Conservation (phyloP, 306 rosid species). For the Glycyrrhiza uralensis region DNA sequence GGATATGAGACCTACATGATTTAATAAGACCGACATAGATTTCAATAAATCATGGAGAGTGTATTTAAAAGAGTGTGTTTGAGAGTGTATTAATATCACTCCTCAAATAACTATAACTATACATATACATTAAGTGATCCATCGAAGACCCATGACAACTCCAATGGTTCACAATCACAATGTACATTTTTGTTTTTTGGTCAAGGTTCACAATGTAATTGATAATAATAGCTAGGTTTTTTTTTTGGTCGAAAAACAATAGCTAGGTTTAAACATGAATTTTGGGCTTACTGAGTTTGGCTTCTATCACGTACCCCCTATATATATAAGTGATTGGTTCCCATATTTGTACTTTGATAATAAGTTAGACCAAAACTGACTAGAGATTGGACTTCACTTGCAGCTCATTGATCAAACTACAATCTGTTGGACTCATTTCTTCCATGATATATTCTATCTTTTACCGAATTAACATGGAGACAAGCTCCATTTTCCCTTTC, state of each 20-base stretch:
- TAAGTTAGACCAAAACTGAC: conserved; percentile 7
- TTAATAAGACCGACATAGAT: too few species aligned
- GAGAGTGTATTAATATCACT: too few species aligned
- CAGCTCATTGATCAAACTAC: not conserved
- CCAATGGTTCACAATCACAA: not conserved
- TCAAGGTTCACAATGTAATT: not conserved
- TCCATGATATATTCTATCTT: not conserved
- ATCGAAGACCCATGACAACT: not conserved
- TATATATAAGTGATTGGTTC: conserved; percentile 3
- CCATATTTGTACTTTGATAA: not conserved
- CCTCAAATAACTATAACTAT: too few species aligned
- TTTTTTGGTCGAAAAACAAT: too few species aligned
- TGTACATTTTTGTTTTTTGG: too few species aligned
- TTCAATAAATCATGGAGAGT: too few species aligned
- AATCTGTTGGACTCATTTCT: not conserved
- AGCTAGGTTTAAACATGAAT: not conserved
- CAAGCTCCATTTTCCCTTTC: not conserved
- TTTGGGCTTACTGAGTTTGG: not conserved
- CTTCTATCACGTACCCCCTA: not conserved
- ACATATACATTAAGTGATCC: not conserved
- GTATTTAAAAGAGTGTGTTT: too few species aligned
- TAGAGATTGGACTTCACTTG: conserved; percentile 8
- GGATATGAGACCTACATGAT: too few species aligned
- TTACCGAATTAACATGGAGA: too few species aligned
- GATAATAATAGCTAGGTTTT: too few species aligned